A percentile compares a stretch with the other conserved stretches of the same genome.
phyloP scores from a whole-genome alignment of 768 basidiomycete species.

The Hydnomerulius pinastri region DNA sequence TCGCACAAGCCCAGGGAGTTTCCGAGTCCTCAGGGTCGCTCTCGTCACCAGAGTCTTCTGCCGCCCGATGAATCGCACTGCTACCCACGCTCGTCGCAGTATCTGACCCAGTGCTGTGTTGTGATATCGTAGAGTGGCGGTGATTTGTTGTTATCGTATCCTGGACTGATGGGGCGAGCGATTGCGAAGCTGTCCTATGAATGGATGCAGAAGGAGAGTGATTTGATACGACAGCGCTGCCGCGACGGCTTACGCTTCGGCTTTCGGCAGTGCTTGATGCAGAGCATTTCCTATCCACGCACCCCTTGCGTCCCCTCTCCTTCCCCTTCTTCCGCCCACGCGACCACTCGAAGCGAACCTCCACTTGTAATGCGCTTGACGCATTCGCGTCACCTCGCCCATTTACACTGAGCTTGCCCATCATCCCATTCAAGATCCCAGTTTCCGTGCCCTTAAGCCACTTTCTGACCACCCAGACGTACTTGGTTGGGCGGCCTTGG shows the following conservation, averaged over 20 bases:
- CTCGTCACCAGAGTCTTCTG: slow-evolving; percentile 65
- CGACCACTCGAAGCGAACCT: slow-evolving; percentile 82
- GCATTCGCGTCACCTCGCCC: slow-evolving; percentile 21
- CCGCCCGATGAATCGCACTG: slow-evolving; percentile 15
- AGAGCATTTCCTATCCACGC: slow-evolving; percentile 15
- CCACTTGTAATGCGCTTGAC: slow-evolving; percentile 43
- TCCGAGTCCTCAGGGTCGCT: slow-evolving; percentile 97
- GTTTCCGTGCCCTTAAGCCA: slow-evolving; percentile 68
- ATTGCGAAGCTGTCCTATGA: slow-evolving; percentile 10
- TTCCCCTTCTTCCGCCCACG: slow-evolving; percentile 36
- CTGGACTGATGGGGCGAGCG: slow-evolving; percentile 5
- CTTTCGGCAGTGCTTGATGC: slow-evolving; percentile 4
- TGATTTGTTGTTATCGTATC: slow-evolving; percentile 17
- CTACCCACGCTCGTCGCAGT: slow-evolving; percentile 26
- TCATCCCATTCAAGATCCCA: slow-evolving; percentile 47
- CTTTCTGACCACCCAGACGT: slow-evolving; percentile 74
- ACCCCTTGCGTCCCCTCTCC: slow-evolving; percentile 21
- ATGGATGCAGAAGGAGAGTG: slow-evolving; percentile 1
- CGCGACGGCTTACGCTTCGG: slow-evolving; percentile 16
- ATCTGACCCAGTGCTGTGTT: slow-evolving; percentile 39
- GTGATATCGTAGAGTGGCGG: slow-evolving; percentile 43
- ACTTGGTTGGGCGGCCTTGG: slow-evolving; percentile 46
- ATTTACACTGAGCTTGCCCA: slow-evolving; percentile 38
- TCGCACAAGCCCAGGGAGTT: slow-evolving; percentile 92
- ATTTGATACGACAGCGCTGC: slow-evolving; percentile 14